Evolutionary conservation across 2,329 filamentous ascomycete species (phyloP).

Genomic region (Westerdykella sp.): DNA sequence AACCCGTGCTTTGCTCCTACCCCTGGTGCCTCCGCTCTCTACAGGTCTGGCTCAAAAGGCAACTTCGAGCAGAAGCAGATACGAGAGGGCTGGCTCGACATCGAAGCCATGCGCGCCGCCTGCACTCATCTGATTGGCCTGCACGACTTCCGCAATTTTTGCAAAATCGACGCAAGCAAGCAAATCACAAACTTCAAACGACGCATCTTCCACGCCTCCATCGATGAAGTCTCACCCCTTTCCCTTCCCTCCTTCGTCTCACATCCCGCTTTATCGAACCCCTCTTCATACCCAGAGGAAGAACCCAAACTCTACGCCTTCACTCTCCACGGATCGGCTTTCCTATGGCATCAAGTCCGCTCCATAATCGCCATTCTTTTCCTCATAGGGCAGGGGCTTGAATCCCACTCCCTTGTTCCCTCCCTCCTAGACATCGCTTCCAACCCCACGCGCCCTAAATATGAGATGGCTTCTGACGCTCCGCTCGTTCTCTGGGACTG

Average conservation of each 20-base stretch:
- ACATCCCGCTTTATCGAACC: slow-evolving; percentile 19
- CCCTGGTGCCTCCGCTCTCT: slow-evolving; percentile 49
- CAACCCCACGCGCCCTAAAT: slow-evolving; percentile 72
- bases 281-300: slow-evolving; percentile 1
- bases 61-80: slow-evolving; percentile 10
- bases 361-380: slow-evolving; percentile 94
- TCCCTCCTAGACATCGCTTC: slow-evolving; percentile 66
- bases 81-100: slow-evolving; percentile 69
- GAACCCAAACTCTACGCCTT: slow-evolving; percentile 73
- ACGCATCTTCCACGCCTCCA: slow-evolving; percentile 71
- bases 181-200: slow-evolving; percentile 79
- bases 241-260: slow-evolving; percentile 24
- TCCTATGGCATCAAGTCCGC: slow-evolving; percentile 96
- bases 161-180: slow-evolving; percentile 86
- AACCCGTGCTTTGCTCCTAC: slow-evolving; percentile 77
- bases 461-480: slow-evolving; percentile 83
- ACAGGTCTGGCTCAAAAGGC: slow-evolving; percentile 17
- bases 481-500: slow-evolving; percentile 96
- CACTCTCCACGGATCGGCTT: slow-evolving; percentile 81
- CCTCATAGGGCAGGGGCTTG: slow-evolving; percentile 80
- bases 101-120: slow-evolving; percentile 76
- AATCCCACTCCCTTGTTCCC: slow-evolving; percentile 65
- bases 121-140: slow-evolving; percentile 73
- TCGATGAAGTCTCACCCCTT: slow-evolving; percentile 47
- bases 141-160: slow-evolving; percentile 96